Evolutionary conservation across 768 basidiomycete genomes (phyloP).

Genomic region (Lentinula guzmanii): DNA sequence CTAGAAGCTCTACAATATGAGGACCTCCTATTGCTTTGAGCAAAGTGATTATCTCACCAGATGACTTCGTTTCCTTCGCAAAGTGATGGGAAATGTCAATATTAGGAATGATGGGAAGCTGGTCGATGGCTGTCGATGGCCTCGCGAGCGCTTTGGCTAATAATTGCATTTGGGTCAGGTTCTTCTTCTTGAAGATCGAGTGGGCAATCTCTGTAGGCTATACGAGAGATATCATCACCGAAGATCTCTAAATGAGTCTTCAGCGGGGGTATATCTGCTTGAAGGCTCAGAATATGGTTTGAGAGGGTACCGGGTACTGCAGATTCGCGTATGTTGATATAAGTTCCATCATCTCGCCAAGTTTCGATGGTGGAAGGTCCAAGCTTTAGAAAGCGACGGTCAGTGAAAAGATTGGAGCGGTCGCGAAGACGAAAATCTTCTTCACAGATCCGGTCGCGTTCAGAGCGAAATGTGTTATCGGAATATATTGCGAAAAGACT

Average conservation of each 20-base stretch:
- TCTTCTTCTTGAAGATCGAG: not conserved
- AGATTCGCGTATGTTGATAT: constrained; percentile 6
- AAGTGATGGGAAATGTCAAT: constrained; percentile 6
- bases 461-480: not conserved
- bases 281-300: constrained; percentile 9
- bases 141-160: not conserved
- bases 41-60: constrained; percentile 5
- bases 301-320: constrained; percentile 7
- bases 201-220: not conserved
- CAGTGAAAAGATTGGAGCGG: not conserved
- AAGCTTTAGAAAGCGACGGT: not conserved
- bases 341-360: not conserved
- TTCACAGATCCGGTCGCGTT: not conserved
- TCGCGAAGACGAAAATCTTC: not conserved
- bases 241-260: constrained; percentile 2
- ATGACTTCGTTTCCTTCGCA: not conserved
- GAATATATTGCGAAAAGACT: not conserved
- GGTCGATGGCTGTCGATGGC: not conserved
- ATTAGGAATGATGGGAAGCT: constrained; percentile 2
- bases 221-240: constrained; percentile 5
- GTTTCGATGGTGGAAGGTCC: not conserved
- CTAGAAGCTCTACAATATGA: constrained; percentile 6
- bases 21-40: constrained; percentile 6
- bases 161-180: not conserved
- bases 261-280: constrained; percentile 6